A percentile compares a stretch with the other conserved stretches of the same genome.
These are phyloP conservation scores for Stygiomarasmius scandens DNA, from an alignment of 1,284 basidiomycete species.

Conservation along the genomic window DNA sequence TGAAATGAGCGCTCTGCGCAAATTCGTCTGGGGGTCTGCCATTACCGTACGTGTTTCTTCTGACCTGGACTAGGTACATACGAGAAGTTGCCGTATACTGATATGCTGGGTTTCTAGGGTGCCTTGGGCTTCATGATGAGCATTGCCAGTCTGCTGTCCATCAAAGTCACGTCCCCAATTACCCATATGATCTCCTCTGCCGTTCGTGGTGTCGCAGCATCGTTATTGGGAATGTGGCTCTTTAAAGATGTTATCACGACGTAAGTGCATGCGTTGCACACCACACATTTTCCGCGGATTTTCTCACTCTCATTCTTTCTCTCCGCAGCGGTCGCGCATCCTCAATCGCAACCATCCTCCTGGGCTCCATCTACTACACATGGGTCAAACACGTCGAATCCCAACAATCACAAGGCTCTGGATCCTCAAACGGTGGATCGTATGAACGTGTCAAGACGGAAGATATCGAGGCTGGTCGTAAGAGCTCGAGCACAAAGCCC, in stretches of 20 bases:
- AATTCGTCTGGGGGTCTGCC: conserved; percentile 76
- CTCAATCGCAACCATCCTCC: conserved; percentile 78
- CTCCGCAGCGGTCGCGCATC: conserved; percentile 69
- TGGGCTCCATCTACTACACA: conserved; percentile 83
- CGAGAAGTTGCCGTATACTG: not conserved
- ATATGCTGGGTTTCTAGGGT: conserved; percentile 51
- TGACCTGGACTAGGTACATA: not conserved
- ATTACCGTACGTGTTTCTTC: conserved; percentile 51
- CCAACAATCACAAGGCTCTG: conserved; percentile 26
- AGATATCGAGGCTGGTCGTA: conserved; percentile 39
- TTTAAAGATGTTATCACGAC: conserved; percentile 76
- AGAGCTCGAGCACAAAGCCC: conserved; percentile 28
- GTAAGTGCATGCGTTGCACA: conserved; percentile 46
- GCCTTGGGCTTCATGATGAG: conserved; percentile 86
- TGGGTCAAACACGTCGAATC: conserved; percentile 81
- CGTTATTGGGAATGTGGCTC: conserved; percentile 72
- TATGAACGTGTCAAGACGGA: conserved; percentile 46
- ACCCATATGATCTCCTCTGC: conserved; percentile 92
- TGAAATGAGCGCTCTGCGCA: conserved; percentile 51
- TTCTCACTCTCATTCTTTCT: conserved; percentile 6
- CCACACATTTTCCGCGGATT: not conserved
- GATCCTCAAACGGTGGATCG: conserved; percentile 17
- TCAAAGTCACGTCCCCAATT: conserved; percentile 91
- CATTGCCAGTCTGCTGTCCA: conserved; percentile 85
- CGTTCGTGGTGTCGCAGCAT: conserved; percentile 80